Evolutionary conservation across 805 yeast species (phyloP).

Genomic region (Metschnikowia similis): DNA sequence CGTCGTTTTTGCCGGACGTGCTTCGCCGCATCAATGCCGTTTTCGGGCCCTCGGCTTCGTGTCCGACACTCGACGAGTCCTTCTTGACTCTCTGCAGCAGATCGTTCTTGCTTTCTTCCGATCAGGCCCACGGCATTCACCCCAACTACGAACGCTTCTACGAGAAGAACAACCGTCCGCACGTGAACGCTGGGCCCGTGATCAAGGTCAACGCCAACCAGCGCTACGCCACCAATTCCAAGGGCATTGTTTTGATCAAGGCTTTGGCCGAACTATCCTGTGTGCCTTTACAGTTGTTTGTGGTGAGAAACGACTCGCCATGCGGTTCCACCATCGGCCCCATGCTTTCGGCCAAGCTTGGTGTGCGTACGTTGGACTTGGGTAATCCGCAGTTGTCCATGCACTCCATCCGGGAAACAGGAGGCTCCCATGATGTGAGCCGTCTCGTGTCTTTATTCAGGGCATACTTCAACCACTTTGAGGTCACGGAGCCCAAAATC

Average conservation of each 20-base stretch:
- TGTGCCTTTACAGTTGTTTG: conserved; percentile 88
- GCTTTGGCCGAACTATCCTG: conserved; percentile 60
- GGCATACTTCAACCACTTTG: conserved; percentile 48
- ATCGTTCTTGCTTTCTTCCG: conserved; percentile 87
- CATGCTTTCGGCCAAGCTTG: conserved; percentile 79
- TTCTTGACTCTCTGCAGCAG: conserved; percentile 12
- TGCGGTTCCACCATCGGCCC: conserved; percentile 98
- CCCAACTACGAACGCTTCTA: conserved; percentile 81
- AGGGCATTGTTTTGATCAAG: conserved; percentile 77
- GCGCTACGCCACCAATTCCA: conserved; percentile 89
- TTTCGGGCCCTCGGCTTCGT: conserved; percentile 26
- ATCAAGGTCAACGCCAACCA: conserved; percentile 93
- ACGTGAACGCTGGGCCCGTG: conserved; percentile 85
- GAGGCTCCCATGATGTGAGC: conserved; percentile 71
- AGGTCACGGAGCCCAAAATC: conserved; percentile 20
- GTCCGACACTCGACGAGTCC: conserved; percentile 39
- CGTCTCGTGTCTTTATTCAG: conserved; percentile 58
- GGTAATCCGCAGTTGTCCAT: conserved; percentile 91
- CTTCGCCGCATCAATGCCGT: conserved; percentile 57
- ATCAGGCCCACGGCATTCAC: conserved; percentile 96
- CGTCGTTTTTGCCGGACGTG: conserved; percentile 80
- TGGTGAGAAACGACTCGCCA: conserved; percentile 87
- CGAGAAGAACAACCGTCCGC: conserved; percentile 76
- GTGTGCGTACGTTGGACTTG: conserved; percentile 80
- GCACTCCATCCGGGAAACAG: conserved; percentile 93